Percentiles rank a stretch among this genome's conserved stretches.
Evolutionary conservation across 2,329 filamentous ascomycete species (phyloP).

Genomic region (Hypoxylon sp.): DNA sequence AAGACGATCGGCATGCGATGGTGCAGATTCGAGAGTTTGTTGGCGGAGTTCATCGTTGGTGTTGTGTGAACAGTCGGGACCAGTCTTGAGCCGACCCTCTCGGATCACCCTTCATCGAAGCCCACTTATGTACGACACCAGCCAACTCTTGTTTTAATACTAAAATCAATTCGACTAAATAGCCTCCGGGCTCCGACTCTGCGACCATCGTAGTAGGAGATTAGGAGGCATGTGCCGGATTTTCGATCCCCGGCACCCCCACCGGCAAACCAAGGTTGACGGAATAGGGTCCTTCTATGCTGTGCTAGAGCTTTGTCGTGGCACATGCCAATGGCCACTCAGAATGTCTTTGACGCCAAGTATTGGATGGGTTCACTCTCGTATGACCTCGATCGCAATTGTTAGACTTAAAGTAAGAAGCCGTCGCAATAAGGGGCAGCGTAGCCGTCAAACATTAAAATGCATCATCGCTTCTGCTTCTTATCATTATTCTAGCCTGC

Average conservation of each 20-base stretch:
- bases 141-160: background rate
- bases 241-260: slow-evolving; percentile 7
- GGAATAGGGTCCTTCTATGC: background rate
- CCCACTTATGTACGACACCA: background rate
- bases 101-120: slow-evolving; percentile 4
- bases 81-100: slow-evolving; percentile 1
- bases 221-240: no score
- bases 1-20: slow-evolving; percentile 28
- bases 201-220: background rate
- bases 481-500: background rate
- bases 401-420: slow-evolving; percentile 14
- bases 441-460: background rate
- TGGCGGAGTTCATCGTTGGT: background rate
- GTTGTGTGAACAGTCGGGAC: background rate
- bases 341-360: background rate
- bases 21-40: slow-evolving; percentile 4
- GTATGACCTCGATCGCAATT: background rate
- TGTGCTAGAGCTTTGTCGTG: background rate
- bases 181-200: background rate
- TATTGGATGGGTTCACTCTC: slow-evolving; percentile 10
- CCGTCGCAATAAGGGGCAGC: background rate
- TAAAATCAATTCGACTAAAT: background rate
- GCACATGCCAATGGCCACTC: background rate
- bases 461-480: background rate
- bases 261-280: slow-evolving; percentile 6